phyloP scores from a whole-genome alignment of 306 rosid genomes.

The Citrullus colocynthis region DNA sequence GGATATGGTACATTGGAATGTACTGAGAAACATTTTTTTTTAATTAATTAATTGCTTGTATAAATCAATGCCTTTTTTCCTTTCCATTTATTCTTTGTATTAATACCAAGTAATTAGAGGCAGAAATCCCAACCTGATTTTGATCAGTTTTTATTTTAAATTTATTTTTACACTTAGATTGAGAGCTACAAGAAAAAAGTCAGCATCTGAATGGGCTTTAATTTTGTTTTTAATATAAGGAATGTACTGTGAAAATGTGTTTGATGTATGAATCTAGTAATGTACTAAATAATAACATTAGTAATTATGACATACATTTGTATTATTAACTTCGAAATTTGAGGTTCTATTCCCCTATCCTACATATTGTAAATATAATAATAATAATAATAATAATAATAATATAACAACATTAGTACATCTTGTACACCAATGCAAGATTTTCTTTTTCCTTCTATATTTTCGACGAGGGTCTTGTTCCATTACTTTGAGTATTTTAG shows the following conservation, averaged over 20 bases:
- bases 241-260: background rate
- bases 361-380: too few species aligned
- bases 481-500: too few species aligned
- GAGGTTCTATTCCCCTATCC: too few species aligned
- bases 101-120: background rate
- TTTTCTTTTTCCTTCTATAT: too few species aligned
- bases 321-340: too few species aligned
- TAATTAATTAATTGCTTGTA: background rate
- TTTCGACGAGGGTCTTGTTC: too few species aligned
- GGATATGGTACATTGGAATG: background rate
- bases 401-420: too few species aligned
- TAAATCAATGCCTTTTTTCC: background rate
- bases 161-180: background rate
- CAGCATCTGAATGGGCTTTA: background rate
- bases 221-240: background rate
- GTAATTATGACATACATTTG: background rate
- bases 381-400: too few species aligned
- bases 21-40: background rate
- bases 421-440: too few species aligned
- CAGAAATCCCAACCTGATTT: background rate
- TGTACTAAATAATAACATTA: background rate
- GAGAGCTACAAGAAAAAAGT: background rate
- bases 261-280: background rate
- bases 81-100: conserved; percentile 1
- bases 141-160: background rate